These are phyloP conservation scores for Dactylellina leptospora DNA, from an alignment of 2,329 filamentous ascomycete genomes.

Conservation along the genomic window DNA sequence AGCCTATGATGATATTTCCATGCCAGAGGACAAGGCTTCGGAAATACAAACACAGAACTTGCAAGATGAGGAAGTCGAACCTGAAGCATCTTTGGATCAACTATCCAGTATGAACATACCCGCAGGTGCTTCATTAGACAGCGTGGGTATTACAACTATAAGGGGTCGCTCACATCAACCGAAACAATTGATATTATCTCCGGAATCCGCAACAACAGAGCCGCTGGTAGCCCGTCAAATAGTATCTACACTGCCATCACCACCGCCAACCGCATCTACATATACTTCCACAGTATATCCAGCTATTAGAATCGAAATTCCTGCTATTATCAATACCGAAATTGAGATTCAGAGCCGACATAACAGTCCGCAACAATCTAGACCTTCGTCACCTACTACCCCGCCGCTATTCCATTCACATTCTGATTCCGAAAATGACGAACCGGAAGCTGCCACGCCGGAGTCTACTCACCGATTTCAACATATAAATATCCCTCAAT, in stretches of 20 bases:
- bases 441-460: constrained; percentile 23
- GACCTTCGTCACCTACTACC: constrained; percentile 30
- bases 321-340: constrained; percentile 8
- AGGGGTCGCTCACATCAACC: constrained; percentile 38
- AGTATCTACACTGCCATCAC: constrained; percentile 1
- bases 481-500: not conserved
- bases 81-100: too few relatives aligned
- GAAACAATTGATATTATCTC: constrained; percentile 24
- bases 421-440: constrained; percentile 31
- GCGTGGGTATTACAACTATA: not conserved
- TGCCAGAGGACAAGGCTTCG: constrained; percentile 9
- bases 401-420: constrained; percentile 28
- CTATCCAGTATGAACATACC: too few relatives aligned
- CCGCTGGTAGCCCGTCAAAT: not conserved
- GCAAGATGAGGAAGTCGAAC: constrained; percentile 16
- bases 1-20: constrained; percentile 14
- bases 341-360: constrained; percentile 10
- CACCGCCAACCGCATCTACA: not conserved
- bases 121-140: not conserved
- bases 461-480: constrained; percentile 5
- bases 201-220: too few relatives aligned
- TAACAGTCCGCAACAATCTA: constrained; percentile 11
- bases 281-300: constrained; percentile 1
- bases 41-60: not conserved
- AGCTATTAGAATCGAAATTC: constrained; percentile 2